Evolutionary conservation across 768 basidiomycete genomes (phyloP), one percentile per base, ranked within the genome.

Genomic region (Tephrocybe sp.): DNA sequence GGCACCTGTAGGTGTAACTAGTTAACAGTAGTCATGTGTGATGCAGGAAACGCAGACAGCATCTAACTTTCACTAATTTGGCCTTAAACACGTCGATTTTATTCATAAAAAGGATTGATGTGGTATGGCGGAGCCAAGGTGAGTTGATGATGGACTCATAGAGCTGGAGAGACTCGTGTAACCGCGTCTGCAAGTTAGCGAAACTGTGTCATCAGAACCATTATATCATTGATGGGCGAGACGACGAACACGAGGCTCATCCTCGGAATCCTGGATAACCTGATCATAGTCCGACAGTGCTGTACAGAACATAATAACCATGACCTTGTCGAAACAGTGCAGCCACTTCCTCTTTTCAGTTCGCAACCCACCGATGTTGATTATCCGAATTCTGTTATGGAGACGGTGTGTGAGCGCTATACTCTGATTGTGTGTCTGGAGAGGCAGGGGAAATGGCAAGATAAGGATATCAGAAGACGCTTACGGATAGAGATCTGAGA

Each of bases 131-230:
- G 68, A 94, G 92, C 91, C 89, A 95, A 56, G 92, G 79, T 26
- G 91, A 93, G 62, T 96, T 96, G 72, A 90, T 91, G 65, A 94
- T 91, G 17, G 86, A 89, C 63, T 94, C 91, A 66, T 93, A 95
- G 20, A 97, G 82, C 0, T 92, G 85, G 43, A 96, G 71, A 1
- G 91, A 89, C 68, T 96, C 94, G 57, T 85, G 82, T 91, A 98
- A 94, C 45, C 92, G 91, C 70, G 95, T 96, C 85, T 90, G 39
- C 83, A 6, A 17, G n/a, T n/a, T n/a, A n/a, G n/a, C 16, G 17
- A 10, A 50, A 42, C 1, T 13, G 17, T 17, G 31, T 3, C 26
- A n/a, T n/a, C n/a, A n/a, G n/a, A n/a, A n/a, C n/a, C n/a, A n/a
- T n/a, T n/a, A n/a, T n/a, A n/a, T n/a, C n/a, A n/a, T n/a, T n/a